Evolutionary conservation across 768 basidiomycete genomes (phyloP).

Genomic region (Psilocybe subaeruginosa): DNA sequence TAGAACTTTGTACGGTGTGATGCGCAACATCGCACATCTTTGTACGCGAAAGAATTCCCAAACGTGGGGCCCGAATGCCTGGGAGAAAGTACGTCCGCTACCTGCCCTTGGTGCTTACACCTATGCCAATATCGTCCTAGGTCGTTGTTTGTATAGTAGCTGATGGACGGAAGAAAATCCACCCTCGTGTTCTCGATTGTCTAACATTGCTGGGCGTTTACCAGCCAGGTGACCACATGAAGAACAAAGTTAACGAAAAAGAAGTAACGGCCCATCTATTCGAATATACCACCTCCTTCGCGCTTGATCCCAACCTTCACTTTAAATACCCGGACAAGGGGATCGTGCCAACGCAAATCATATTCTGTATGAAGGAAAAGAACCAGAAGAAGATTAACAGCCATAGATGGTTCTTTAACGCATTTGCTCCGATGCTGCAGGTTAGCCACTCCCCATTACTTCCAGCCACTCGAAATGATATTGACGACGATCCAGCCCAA

Average conservation of each 20-base stretch:
- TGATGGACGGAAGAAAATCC: conserved; percentile 82
- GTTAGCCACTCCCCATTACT: conserved; percentile 36
- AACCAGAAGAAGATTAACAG: conserved; percentile 98
- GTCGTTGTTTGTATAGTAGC: conserved; percentile 93
- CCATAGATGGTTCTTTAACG: conserved; percentile 98
- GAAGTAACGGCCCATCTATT: conserved; percentile 72
- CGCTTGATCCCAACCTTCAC: conserved; percentile 75
- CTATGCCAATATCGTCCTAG: conserved; percentile 33
- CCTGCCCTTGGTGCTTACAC: not conserved
- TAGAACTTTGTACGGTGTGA: conserved; percentile 92
- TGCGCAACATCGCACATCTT: conserved; percentile 82
- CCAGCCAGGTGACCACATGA: conserved; percentile 63
- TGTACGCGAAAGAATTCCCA: conserved; percentile 88
- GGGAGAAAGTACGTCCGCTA: conserved; percentile 78
- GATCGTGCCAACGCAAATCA: conserved; percentile 92
- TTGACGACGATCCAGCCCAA: conserved; percentile 62
- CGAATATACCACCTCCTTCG: conserved; percentile 86
- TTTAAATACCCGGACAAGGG: conserved; percentile 92
- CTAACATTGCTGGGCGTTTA: conserved; percentile 93
- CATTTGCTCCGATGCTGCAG: conserved; percentile 81
- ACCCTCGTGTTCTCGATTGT: conserved; percentile 85
- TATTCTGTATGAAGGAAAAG: conserved; percentile 90
- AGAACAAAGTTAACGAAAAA: conserved; percentile 49
- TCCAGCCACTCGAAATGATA: not conserved
- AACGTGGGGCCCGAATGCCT: conserved; percentile 95